Evolutionary conservation across 805 yeast genomes (phyloP).

Genomic region (Citeromyces matritensis): DNA sequence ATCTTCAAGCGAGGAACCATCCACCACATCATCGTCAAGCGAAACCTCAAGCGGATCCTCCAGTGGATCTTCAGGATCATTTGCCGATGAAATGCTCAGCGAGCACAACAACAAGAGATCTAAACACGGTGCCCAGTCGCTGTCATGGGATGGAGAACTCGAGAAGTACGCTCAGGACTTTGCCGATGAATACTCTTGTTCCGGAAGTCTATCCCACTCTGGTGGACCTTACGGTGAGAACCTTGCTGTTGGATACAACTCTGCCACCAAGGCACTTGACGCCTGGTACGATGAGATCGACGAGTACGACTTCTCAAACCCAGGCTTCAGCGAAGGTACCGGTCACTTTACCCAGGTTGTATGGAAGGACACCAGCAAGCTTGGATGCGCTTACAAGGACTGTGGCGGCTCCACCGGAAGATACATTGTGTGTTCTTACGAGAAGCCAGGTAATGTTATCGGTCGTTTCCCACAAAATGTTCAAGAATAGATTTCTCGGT

Average conservation of each 20-base stretch:
- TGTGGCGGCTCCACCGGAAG: conserved; percentile 37
- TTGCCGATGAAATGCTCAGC: conserved; percentile 24
- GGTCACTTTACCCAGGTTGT: conserved; percentile 72
- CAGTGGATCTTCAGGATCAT: conserved; percentile 7
- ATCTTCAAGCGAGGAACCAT: conserved; percentile 4
- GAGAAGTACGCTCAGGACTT: conserved; percentile 42
- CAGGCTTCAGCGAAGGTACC: conserved; percentile 32
- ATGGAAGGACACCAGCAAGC: conserved; percentile 44
- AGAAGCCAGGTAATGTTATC: conserved; percentile 63
- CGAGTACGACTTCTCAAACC: conserved; percentile 33
- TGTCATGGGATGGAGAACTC: conserved; percentile 42
- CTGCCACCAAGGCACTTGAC: conserved; percentile 35
- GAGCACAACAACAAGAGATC: conserved; percentile 52
- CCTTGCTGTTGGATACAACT: conserved; percentile 63
- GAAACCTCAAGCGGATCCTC: conserved; percentile 7
- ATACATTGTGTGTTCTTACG: conserved; percentile 65
- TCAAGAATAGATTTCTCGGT: no score
- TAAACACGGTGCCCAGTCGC: conserved; percentile 29
- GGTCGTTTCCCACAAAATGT: no score
- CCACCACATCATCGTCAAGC: conserved; percentile 7
- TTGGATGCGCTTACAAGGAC: conserved; percentile 51
- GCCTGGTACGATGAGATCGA: conserved; percentile 63
- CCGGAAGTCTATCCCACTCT: conserved; percentile 50
- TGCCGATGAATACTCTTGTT: conserved; percentile 40
- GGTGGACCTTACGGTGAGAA: conserved; percentile 53